These are phyloP conservation scores for Grifola frondosa DNA, from an alignment of 1,284 basidiomycete genomes.

Conservation along the genomic window DNA sequence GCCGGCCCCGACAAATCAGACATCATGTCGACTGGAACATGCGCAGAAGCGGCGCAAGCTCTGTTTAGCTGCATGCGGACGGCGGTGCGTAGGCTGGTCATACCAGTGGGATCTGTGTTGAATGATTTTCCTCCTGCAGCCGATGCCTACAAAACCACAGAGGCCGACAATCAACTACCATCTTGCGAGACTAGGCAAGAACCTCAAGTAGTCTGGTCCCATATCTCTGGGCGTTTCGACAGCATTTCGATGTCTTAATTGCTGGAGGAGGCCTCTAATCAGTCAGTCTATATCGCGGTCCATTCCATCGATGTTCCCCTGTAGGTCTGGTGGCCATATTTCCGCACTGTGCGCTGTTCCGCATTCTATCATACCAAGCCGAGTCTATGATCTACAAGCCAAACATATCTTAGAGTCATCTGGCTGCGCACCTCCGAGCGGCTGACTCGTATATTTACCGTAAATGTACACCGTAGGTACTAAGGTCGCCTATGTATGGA, in stretches of 20 bases:
- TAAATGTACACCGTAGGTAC: too few relatives aligned
- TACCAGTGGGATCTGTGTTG: neutral
- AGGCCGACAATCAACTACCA: conserved; percentile 84
- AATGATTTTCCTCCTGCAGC: conserved; percentile 39
- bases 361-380: too few relatives aligned
- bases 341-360: neutral
- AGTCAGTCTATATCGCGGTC: too few relatives aligned
- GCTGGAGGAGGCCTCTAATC: too few relatives aligned
- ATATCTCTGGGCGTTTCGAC: neutral
- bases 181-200: conserved; percentile 73
- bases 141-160: conserved; percentile 60
- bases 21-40: conserved; percentile 58
- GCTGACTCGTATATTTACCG: too few relatives aligned
- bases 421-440: too few relatives aligned
- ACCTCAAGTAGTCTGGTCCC: conserved; percentile 48
- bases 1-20: too few relatives aligned
- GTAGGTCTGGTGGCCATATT: neutral
- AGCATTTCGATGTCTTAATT: too few relatives aligned
- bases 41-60: conserved; percentile 63
- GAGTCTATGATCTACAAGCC: too few relatives aligned
- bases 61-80: conserved; percentile 88
- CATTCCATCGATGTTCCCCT: neutral
- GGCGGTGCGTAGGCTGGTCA: conserved; percentile 53
- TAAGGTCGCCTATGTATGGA: too few relatives aligned
- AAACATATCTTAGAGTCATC: too few relatives aligned